phyloP scores from a whole-genome alignment of 768 basidiomycete genomes.

The Coprinellus aureogranulatus region DNA sequence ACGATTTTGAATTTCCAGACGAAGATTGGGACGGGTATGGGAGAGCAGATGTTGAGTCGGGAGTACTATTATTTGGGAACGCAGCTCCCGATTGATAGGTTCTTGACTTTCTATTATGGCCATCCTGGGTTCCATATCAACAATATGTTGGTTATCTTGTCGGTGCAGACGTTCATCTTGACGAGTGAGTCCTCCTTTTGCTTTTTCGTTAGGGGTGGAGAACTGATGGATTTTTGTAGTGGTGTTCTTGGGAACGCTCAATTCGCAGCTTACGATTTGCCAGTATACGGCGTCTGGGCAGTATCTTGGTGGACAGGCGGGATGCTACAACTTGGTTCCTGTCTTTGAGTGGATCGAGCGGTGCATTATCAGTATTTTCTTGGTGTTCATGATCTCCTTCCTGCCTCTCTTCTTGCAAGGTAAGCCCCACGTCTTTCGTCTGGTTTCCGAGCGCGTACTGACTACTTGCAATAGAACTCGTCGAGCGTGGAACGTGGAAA shows the following conservation, averaged over 20 bases:
- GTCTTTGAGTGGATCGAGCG: slow-evolving; percentile 95
- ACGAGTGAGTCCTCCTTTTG: slow-evolving; percentile 55
- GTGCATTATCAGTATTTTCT: slow-evolving; percentile 96
- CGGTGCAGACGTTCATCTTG: slow-evolving; percentile 92
- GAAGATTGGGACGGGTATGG: slow-evolving; percentile 99
- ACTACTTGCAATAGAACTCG: slow-evolving; percentile 67
- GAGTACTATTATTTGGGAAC: slow-evolving; percentile 99
- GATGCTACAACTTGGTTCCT: slow-evolving; percentile 92
- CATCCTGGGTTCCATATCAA: slow-evolving; percentile 99
- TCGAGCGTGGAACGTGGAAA: slow-evolving; percentile 90
- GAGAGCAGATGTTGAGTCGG: slow-evolving; percentile 98
- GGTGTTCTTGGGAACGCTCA: slow-evolving; percentile 92
- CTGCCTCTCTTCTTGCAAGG: slow-evolving; percentile 94
- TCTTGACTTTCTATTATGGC: slow-evolving; percentile 99
- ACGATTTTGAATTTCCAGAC: slow-evolving; percentile 99
- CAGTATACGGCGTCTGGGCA: slow-evolving; percentile 69
- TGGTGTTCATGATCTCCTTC: slow-evolving; percentile 98
- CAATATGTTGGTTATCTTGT: slow-evolving; percentile 97
- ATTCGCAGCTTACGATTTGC: slow-evolving; percentile 78
- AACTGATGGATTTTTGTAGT: slow-evolving; percentile 46
- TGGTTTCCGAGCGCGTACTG: not conserved
- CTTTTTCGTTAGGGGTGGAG: not conserved
- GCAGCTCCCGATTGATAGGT: slow-evolving; percentile 95
- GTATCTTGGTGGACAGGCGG: slow-evolving; percentile 73
- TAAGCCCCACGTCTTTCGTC: slow-evolving; percentile 28